These are phyloP conservation scores for Pascua sp. DNA, from an alignment of 1,284 basidiomycete genomes.

Conservation along the genomic window DNA sequence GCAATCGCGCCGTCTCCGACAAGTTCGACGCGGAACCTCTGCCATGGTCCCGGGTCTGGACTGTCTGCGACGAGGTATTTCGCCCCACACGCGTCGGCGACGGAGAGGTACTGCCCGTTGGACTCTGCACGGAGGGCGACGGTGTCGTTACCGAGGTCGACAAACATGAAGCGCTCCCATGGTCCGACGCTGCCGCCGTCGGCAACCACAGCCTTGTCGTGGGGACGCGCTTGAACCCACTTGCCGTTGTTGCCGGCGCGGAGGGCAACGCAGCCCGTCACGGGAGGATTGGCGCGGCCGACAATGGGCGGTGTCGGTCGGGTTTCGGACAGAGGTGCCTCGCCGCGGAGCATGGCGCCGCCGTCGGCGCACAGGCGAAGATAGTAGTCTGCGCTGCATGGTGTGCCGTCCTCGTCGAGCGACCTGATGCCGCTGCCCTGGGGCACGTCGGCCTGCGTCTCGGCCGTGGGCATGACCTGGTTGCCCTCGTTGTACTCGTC, in stretches of 20 bases:
- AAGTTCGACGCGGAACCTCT: neutral
- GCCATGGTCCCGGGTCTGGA: no score
- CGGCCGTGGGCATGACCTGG: constrained; percentile 21
- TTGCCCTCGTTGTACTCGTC: constrained; percentile 24
- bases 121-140: no score
- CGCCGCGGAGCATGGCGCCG: constrained; percentile 14
- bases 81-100: no score
- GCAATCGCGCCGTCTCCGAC: neutral
- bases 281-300: constrained; percentile 5
- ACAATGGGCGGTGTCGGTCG: constrained; percentile 18
- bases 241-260: constrained; percentile 9
- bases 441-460: constrained; percentile 11
- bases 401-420: constrained; percentile 20
- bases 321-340: neutral
- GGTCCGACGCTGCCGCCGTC: constrained; percentile 8
- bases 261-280: neutral
- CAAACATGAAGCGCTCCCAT: constrained; percentile 7
- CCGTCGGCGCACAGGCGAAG: constrained; percentile 18
- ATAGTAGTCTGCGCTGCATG: constrained; percentile 21
- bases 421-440: constrained; percentile 8
- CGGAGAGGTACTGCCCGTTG: no score
- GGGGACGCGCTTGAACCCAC: constrained; percentile 6
- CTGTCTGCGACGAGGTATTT: no score
- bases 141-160: neutral
- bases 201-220: constrained; percentile 9